These are phyloP conservation scores for Trypanosomatidae sp. DNA, from an alignment of 208 protist species.

Conservation along the genomic window DNA sequence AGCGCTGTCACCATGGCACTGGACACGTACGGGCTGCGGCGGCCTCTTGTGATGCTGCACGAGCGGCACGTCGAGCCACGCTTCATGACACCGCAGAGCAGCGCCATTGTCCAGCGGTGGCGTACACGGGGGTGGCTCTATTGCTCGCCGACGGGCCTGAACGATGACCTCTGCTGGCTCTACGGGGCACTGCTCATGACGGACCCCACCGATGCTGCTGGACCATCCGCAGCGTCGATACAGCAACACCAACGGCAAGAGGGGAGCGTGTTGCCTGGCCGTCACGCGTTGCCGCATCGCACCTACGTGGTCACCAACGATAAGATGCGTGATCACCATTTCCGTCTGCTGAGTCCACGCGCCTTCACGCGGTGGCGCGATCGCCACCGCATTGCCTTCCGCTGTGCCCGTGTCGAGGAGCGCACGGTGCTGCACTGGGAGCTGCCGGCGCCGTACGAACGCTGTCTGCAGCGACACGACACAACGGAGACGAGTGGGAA, in stretches of 20 bases:
- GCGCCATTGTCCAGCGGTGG: constrained; percentile 48
- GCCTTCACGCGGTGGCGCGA: constrained; percentile 76
- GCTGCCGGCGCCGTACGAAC: constrained; percentile 46
- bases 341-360: constrained; percentile 63
- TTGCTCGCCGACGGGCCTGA: constrained; percentile 56
- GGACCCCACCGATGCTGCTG: constrained; percentile 40
- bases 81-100: constrained; percentile 36
- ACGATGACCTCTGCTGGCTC: constrained; percentile 85
- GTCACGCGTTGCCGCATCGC: constrained; percentile 8
- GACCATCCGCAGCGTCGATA: not conserved
- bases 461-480: constrained; percentile 43
- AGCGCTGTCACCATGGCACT: constrained; percentile 41
- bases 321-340: constrained; percentile 85
- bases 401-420: constrained; percentile 38
- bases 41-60: constrained; percentile 74
- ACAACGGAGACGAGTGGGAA: not conserved
- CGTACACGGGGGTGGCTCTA: constrained; percentile 37
- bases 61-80: constrained; percentile 60
- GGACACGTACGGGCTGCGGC: constrained; percentile 32
- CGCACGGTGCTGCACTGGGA: constrained; percentile 43
- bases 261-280: too few relatives aligned
- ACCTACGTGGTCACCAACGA: constrained; percentile 77
- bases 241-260: not conserved
- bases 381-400: constrained; percentile 66
- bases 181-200: constrained; percentile 62